Conservation (phyloP, 228 moss, liverwort and hornwort genomes). For the Sphagnum fallax region DNA sequence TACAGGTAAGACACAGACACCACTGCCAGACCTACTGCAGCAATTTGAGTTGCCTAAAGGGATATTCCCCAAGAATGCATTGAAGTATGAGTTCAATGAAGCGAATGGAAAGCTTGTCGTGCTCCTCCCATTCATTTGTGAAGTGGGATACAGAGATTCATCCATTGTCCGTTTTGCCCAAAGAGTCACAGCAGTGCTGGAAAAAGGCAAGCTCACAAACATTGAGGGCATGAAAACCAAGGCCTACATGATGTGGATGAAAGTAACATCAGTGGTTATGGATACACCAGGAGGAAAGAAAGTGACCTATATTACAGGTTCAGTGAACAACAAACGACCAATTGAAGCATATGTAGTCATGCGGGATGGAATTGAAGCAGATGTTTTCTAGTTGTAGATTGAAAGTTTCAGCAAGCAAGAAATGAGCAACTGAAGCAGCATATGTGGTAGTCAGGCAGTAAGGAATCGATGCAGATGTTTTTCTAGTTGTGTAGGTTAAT, state of each 20-base stretch:
- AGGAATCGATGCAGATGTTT: too few relatives aligned
- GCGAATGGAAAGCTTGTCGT: constrained; percentile 56
- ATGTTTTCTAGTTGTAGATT: constrained; percentile 31
- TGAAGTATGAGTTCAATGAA: constrained; percentile 86
- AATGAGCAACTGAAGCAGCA: too few relatives aligned
- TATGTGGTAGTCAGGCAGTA: too few relatives aligned
- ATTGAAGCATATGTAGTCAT: constrained; percentile 68
- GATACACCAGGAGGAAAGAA: constrained; percentile 68
- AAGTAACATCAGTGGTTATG: constrained; percentile 66
- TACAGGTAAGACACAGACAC: constrained; percentile 72
- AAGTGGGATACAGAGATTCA: constrained; percentile 74
- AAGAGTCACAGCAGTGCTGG: constrained; percentile 57
- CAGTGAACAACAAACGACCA: constrained; percentile 71
- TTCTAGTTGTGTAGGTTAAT: too few relatives aligned
- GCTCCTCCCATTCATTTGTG: constrained; percentile 69
- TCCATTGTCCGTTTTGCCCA: constrained; percentile 71
- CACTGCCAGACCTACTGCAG: constrained; percentile 74
- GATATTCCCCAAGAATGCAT: constrained; percentile 62
- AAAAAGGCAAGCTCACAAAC: constrained; percentile 57
- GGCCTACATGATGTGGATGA: constrained; percentile 90
- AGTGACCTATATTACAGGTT: constrained; percentile 66
- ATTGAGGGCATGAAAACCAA: constrained; percentile 95
- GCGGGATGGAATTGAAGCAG: constrained; percentile 82
- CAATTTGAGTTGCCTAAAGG: constrained; percentile 79
- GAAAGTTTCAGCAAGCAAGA: too few relatives aligned